A percentile compares a stretch with the other conserved stretches of the same genome.
Evolutionary conservation across 805 yeast genomes (phyloP).

Genomic region (Candida lessepsii): DNA sequence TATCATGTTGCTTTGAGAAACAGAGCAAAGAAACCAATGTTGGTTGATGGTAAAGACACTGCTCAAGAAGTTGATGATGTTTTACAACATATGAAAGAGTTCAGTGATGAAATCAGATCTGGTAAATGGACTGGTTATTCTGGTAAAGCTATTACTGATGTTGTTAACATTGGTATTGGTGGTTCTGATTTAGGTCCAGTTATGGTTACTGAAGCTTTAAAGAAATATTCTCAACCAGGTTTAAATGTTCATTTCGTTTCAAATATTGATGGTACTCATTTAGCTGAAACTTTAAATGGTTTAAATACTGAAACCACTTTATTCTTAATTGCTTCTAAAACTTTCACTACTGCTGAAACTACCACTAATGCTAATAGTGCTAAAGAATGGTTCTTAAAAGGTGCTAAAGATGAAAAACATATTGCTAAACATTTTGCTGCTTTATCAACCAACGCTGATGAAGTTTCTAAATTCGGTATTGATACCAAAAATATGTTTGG

Average conservation of each 20-base stretch:
- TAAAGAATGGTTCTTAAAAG: constrained; percentile 85
- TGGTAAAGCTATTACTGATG: constrained; percentile 88
- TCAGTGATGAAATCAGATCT: constrained; percentile 83
- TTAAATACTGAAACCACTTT: constrained; percentile 89
- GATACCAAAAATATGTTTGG: constrained; percentile 98
- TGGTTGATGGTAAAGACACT: constrained; percentile 86
- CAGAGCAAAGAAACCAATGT: constrained; percentile 79
- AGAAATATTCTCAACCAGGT: constrained; percentile 76
- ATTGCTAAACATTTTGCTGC: constrained; percentile 98
- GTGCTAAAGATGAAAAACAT: constrained; percentile 63
- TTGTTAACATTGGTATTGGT: constrained; percentile 98
- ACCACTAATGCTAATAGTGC: constrained; percentile 95
- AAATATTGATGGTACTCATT: constrained; percentile 97
- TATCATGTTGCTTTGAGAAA: constrained; percentile 96
- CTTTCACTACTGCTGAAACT: constrained; percentile 99
- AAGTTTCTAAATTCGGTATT: constrained; percentile 93
- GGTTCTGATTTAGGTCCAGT: constrained; percentile 99
- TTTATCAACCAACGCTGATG: constrained; percentile 86
- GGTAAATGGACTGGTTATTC: constrained; percentile 97
- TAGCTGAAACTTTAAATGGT: constrained; percentile 82
- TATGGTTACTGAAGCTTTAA: constrained; percentile 98
- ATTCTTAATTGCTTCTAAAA: constrained; percentile 91
- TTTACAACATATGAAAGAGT: constrained; percentile 94
- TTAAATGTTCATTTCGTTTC: constrained; percentile 90
- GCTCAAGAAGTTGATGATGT: constrained; percentile 90